Percentiles rank a stretch among this genome's conserved stretches.
These are phyloP conservation scores for Daldinia loculata DNA, from an alignment of 495 filamentous ascomycete genomes.

Conservation along the genomic window DNA sequence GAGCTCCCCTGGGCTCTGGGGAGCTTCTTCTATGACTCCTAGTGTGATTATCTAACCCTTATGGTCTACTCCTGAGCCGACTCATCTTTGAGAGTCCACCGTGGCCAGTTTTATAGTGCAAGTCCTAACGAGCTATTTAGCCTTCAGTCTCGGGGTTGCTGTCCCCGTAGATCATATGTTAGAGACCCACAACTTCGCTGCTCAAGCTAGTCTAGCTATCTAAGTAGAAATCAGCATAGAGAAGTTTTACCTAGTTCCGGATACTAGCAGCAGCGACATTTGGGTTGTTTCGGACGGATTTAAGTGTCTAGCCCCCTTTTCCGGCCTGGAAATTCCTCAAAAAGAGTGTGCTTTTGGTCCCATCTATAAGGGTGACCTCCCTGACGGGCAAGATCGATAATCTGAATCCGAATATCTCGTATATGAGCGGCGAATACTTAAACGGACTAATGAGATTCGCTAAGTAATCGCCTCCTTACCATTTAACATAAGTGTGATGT, in stretches of 20 bases:
- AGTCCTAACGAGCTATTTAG: constrained; percentile 8
- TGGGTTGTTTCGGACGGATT: constrained; percentile 62
- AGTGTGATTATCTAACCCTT: neutral
- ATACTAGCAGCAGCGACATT: constrained; percentile 70
- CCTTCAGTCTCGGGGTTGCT: constrained; percentile 17
- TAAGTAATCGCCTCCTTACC: constrained; percentile 23
- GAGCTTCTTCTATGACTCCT: neutral
- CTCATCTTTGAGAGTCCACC: neutral
- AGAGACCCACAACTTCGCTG: constrained; percentile 20
- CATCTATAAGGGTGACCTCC: constrained; percentile 51
- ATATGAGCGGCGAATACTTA: constrained; percentile 63
- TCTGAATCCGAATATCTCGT: constrained; percentile 64
- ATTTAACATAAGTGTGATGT: neutral
- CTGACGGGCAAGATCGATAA: constrained; percentile 56
- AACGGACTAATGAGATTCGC: constrained; percentile 66
- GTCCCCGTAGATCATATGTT: constrained; percentile 23
- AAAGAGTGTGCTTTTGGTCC: constrained; percentile 58
- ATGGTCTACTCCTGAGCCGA: neutral
- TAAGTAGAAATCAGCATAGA: constrained; percentile 51
- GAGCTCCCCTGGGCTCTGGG: neutral
- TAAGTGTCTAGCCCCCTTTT: constrained; percentile 54
- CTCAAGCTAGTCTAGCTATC: constrained; percentile 24
- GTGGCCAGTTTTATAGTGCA: constrained; percentile 17
- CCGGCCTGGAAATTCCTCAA: constrained; percentile 39
- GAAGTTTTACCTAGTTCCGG: constrained; percentile 61